Evolutionary conservation across 2,329 filamentous ascomycete species (phyloP), one percentile per base, ranked within the genome.

Genomic region (Cladosporium sp.): DNA sequence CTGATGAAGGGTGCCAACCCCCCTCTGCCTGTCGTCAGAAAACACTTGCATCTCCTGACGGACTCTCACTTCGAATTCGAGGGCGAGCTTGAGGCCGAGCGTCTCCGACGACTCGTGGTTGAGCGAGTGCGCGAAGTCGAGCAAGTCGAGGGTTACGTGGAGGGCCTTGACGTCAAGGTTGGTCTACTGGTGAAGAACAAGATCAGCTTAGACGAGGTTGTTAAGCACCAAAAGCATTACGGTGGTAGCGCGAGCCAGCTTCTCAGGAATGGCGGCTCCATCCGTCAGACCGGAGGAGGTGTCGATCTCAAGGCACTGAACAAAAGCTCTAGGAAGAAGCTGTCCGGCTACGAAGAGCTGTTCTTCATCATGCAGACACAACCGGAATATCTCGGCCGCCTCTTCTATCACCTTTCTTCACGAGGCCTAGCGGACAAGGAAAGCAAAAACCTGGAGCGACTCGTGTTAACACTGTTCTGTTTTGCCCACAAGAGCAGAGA

Each of bases 41-140:
- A 95, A 71, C 99, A 99, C 71, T 91, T 99, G 2, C 94, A 99
- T 72, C 81, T 99, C 36, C 85, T 99, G 58, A 99, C 97, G 68
- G 94, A 99, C 74, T 97, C 91, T 68, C 93, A 97, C 69, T 96
- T 99, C 67, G 94, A 99, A 71, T 99, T 99, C 74, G 96, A 99
- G 70, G 93, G 97, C 71, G 94, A 99, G 72, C 87, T 99, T 52
- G 94, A 99, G 71, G 97, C 97, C 64, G 94, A 99, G 73, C 85
- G 92, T 48, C 79, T 97, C 70, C 85, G 95, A 54, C 97, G 97
- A 78, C 95, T 90, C 3, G 94, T 99, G 15, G 92, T 99, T 6
- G 92, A 97, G 70, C 92, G 97, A 70, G 94, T 99, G 9, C 88
- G 93, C 48, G 92, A 97, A 66, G 99, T 99, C 68, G 94, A 99